Percentiles rank a stretch among this genome's conserved stretches.
These are phyloP conservation scores for Alternaria angustiovoidea DNA, from an alignment of 2,329 filamentous ascomycete species.

Conservation along the genomic window DNA sequence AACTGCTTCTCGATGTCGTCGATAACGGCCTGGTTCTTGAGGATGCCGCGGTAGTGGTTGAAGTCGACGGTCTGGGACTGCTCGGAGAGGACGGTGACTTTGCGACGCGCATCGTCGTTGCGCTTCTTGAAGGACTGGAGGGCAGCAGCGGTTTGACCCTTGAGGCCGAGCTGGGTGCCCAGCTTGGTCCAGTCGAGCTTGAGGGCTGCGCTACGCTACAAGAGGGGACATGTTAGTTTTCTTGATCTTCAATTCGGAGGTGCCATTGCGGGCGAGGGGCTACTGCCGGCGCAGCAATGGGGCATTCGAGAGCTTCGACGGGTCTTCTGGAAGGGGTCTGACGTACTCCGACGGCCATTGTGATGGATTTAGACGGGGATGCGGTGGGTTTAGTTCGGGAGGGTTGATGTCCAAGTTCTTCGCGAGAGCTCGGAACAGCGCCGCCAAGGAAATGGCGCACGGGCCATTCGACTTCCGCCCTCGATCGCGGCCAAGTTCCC, in stretches of 20 bases:
- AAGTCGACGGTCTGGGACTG: conserved; percentile 91
- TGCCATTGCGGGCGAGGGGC: conserved; percentile 37
- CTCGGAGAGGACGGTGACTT: conserved; percentile 83
- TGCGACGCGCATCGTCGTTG: conserved; percentile 98
- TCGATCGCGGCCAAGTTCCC: conserved; percentile 12
- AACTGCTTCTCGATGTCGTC: conserved; percentile 98
- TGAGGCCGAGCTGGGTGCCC: conserved; percentile 91
- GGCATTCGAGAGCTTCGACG: conserved; percentile 31
- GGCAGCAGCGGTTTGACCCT: conserved; percentile 89
- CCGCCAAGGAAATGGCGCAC: conserved; percentile 18
- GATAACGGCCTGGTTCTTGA: conserved; percentile 96
- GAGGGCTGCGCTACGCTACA: conserved; percentile 93
- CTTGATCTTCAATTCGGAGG: conserved; percentile 24
- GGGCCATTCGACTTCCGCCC: conserved; percentile 7
- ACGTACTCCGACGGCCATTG: conserved; percentile 57
- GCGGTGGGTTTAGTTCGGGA: conserved; percentile 55
- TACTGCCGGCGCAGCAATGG: conserved; percentile 45
- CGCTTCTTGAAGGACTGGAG: conserved; percentile 99
- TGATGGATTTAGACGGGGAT: conserved; percentile 51
- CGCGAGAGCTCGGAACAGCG: conserved; percentile 27
- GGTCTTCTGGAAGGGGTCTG: conserved; percentile 21
- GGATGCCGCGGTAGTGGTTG: conserved; percentile 83
- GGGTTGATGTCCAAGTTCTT: conserved; percentile 53
- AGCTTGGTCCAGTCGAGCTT: conserved; percentile 99
- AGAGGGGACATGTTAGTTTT: conserved; percentile 44